Percentiles rank a stretch among this genome's conserved stretches.
Evolutionary conservation across 768 basidiomycete genomes (phyloP).

Genomic region (Amanita brunnescens): DNA sequence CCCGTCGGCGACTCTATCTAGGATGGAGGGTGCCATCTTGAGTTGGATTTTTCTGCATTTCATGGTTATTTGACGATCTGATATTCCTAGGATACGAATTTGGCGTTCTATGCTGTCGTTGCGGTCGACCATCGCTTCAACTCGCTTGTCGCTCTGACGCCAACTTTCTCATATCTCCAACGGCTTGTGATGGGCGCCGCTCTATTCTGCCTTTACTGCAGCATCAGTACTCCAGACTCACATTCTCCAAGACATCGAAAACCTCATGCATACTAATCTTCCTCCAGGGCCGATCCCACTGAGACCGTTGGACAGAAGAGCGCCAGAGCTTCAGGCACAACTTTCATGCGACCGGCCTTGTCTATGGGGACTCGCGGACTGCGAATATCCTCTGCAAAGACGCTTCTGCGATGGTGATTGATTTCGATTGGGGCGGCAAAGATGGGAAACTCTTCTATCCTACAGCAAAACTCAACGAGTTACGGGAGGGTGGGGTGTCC

Average conservation of each 20-base stretch:
- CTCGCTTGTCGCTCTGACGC: constrained; percentile 15
- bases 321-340: neutral
- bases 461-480: constrained; percentile 9
- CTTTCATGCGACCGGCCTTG: constrained; percentile 12
- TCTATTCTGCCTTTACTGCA: constrained; percentile 14
- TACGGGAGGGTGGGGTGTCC: constrained; percentile 9
- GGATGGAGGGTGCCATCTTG: constrained; percentile 12
- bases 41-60: constrained; percentile 4
- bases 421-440: constrained; percentile 20
- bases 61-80: neutral
- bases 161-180: constrained; percentile 13
- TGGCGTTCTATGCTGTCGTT: constrained; percentile 15
- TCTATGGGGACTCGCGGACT: constrained; percentile 16
- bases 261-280: neutral
- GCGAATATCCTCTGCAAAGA: constrained; percentile 14
- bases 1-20: constrained; percentile 1
- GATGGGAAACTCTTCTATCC: constrained; percentile 14
- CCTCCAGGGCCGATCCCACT: neutral
- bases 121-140: constrained; percentile 13
- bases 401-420: constrained; percentile 10
- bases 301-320: constrained; percentile 8
- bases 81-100: constrained; percentile 7
- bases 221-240: constrained; percentile 12
- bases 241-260: constrained; percentile 9
- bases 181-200: constrained; percentile 11